Conservation (phyloP, 192 early-diverging fungal species). For the Coemansia sp. region DNA sequence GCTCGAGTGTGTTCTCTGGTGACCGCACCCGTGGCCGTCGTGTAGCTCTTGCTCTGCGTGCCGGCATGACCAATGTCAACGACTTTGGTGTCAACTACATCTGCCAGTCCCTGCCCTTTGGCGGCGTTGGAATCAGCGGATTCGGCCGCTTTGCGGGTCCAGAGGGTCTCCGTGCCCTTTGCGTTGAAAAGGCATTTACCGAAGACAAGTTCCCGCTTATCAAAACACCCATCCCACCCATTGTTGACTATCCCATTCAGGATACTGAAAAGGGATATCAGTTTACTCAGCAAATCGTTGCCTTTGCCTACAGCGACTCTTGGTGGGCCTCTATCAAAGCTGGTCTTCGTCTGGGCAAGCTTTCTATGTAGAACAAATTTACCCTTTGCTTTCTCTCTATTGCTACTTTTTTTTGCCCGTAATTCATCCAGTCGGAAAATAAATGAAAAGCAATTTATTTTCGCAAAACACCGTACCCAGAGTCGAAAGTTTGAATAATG, state of each 20-base stretch:
- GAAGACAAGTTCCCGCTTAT: slow-evolving; percentile 66
- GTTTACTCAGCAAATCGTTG: slow-evolving; percentile 57
- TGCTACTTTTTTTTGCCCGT: too few species aligned
- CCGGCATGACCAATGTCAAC: slow-evolving; percentile 83
- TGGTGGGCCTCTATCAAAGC: slow-evolving; percentile 53
- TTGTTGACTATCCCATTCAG: slow-evolving; percentile 72
- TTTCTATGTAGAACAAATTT: slow-evolving; percentile 29
- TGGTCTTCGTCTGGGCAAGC: slow-evolving; percentile 51
- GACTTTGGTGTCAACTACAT: slow-evolving; percentile 85
- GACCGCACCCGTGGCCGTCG: slow-evolving; percentile 58
- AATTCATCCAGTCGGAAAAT: too few species aligned
- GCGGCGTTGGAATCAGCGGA: slow-evolving; percentile 74
- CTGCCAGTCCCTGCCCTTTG: slow-evolving; percentile 78
- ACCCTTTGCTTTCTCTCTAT: not conserved
- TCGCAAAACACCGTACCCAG: not conserved
- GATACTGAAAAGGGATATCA: slow-evolving; percentile 52
- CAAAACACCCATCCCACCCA: slow-evolving; percentile 70
- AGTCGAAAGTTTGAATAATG: not conserved
- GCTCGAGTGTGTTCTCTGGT: slow-evolving; percentile 73
- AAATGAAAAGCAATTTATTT: too few species aligned
- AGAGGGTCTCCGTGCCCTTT: slow-evolving; percentile 70
- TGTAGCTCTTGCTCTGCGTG: slow-evolving; percentile 60
- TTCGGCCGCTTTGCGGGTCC: slow-evolving; percentile 73
- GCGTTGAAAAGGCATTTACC: slow-evolving; percentile 68
- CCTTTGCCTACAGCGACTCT: slow-evolving; percentile 52